A percentile compares a stretch with the other conserved stretches of the same genome.
Conservation (phyloP, 106 monocot genomes). For the Acorus calamus region DNA sequence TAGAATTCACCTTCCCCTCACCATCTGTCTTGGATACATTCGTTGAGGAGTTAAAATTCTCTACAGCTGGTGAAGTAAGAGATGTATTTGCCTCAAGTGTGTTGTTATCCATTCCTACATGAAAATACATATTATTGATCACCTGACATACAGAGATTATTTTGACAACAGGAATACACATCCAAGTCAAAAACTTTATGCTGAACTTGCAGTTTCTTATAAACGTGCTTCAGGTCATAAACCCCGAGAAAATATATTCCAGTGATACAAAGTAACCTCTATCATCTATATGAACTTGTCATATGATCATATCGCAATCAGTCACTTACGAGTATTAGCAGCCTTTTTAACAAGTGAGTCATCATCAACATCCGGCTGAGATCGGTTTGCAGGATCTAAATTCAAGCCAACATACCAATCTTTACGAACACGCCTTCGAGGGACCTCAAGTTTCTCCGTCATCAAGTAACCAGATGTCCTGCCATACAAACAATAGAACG, state of each 20-base stretch:
- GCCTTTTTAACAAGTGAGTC: slow-evolving; percentile 36
- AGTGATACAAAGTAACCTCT: no score
- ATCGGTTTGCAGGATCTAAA: slow-evolving; percentile 74
- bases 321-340: slow-evolving; percentile 40
- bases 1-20: slow-evolving; percentile 16
- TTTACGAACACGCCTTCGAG: slow-evolving; percentile 82
- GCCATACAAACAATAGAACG: slow-evolving; percentile 13
- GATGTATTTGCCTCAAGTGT: slow-evolving; percentile 14
- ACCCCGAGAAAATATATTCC: no score
- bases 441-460: slow-evolving; percentile 93
- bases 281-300: no score
- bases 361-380: slow-evolving; percentile 94
- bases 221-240: no score
- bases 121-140: neutral
- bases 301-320: no score
- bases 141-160: no score
- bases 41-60: slow-evolving; percentile 1
- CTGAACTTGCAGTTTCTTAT: no score
- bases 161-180: no score
- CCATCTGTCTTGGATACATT: slow-evolving; percentile 30
- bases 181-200: no score
- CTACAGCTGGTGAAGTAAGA: slow-evolving; percentile 8
- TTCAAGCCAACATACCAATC: slow-evolving; percentile 90
- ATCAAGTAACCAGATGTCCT: slow-evolving; percentile 92
- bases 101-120: slow-evolving; percentile 22